Conservation (phyloP, 2,329 filamentous ascomycete genomes). For the Elsinoe australis region DNA sequence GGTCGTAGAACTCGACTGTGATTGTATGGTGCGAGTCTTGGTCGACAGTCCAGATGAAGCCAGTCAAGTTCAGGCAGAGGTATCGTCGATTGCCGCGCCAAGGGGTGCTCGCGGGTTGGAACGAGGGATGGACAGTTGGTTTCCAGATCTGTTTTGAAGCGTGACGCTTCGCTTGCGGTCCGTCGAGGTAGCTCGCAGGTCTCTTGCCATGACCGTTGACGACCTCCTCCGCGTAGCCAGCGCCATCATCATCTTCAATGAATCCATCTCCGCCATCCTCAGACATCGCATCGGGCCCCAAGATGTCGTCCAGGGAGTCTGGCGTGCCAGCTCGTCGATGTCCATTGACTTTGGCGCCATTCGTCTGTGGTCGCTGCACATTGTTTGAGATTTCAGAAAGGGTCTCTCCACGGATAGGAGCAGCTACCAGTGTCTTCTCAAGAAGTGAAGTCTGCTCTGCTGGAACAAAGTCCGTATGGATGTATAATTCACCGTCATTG, state of each 20-base stretch:
- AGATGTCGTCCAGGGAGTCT: conserved; percentile 76
- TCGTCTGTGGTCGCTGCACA: conserved; percentile 47
- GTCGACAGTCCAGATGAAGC: conserved; percentile 94
- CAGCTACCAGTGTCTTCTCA: conserved; percentile 55
- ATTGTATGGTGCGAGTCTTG: conserved; percentile 85
- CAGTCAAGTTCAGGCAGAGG: conserved; percentile 83
- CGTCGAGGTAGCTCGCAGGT: conserved; percentile 33
- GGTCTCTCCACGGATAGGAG: conserved; percentile 80
- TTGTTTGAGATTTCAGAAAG: conserved; percentile 63
- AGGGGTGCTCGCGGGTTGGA: conserved; percentile 90
- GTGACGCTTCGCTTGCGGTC: conserved; percentile 46
- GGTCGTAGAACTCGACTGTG: conserved; percentile 95
- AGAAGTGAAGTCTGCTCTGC: conserved; percentile 43
- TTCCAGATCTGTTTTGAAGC: conserved; percentile 43
- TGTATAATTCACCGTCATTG: conserved; percentile 86
- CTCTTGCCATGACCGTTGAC: conserved; percentile 59
- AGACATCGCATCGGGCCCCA: conserved; percentile 54
- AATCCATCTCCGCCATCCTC: conserved; percentile 65
- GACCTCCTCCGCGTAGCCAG: conserved; percentile 67
- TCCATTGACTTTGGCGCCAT: conserved; percentile 48
- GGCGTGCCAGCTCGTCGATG: conserved; percentile 53
- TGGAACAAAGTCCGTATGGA: conserved; percentile 62
- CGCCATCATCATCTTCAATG: conserved; percentile 89
- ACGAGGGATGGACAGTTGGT: conserved; percentile 69
- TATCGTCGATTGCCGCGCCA: conserved; percentile 95